Conservation (phyloP, 352 stramenopile species). For the Phytopythium sindhum region DNA sequence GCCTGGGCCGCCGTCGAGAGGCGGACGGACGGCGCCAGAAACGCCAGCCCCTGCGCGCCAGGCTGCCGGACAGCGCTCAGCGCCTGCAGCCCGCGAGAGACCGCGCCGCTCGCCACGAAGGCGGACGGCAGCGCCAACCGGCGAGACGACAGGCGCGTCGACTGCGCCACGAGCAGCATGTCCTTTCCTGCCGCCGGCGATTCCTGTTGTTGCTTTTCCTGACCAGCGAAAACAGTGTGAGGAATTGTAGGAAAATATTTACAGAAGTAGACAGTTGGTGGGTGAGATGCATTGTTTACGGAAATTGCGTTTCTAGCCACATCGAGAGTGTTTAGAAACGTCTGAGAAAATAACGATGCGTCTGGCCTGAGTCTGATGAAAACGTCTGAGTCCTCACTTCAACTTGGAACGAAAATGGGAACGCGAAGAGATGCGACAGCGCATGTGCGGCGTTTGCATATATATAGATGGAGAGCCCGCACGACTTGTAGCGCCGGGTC, state of each 20-base stretch:
- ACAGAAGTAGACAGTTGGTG: no score
- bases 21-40: neutral
- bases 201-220: neutral
- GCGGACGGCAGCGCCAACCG: neutral
- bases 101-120: neutral
- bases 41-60: neutral
- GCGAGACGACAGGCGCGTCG: neutral
- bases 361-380: neutral
- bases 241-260: no score
- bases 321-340: neutral
- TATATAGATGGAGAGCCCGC: neutral
- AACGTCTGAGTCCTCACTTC: neutral
- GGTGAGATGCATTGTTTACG: no score
- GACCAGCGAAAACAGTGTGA: neutral
- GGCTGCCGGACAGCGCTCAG: neutral
- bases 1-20: neutral
- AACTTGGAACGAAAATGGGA: neutral
- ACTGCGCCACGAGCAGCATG: conserved; percentile 3
- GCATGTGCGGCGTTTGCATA: neutral
- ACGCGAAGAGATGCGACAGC: neutral
- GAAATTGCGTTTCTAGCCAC: no score
- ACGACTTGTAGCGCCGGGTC: neutral
- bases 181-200: neutral
- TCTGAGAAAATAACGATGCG: no score
- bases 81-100: neutral